Conservation (phyloP, 2,329 filamentous ascomycete genomes). For the Aspergillus chevalieri region DNA sequence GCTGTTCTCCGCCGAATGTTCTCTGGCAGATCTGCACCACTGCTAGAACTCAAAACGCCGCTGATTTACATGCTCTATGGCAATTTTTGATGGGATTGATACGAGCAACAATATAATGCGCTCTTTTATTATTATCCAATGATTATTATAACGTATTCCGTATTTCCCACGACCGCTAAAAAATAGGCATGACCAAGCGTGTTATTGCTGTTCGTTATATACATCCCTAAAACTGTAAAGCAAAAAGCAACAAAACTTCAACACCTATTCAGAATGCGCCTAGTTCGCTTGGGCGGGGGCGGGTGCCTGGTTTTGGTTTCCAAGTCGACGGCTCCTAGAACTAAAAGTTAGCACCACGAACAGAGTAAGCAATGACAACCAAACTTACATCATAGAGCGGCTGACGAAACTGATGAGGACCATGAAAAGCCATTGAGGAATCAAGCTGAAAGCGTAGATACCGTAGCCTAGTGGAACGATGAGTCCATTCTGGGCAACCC, state of each 20-base stretch:
- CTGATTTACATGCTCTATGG: conserved; percentile 3
- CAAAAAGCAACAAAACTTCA: conserved; percentile 7
- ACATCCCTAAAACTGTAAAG: conserved; percentile 20
- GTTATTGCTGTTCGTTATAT: conserved; percentile 23
- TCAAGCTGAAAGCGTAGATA: conserved; percentile 50
- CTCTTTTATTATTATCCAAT: too few relatives aligned
- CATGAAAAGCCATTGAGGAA: conserved; percentile 62
- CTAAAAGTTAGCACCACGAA: conserved; percentile 6
- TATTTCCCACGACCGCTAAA: neutral
- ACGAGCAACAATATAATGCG: too few relatives aligned
- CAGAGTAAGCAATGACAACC: neutral
- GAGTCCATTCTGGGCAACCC: conserved; percentile 48
- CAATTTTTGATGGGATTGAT: too few relatives aligned
- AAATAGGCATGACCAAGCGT: conserved; percentile 7
- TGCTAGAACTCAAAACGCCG: neutral
- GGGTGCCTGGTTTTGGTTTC: conserved; percentile 18
- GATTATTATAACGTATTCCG: too few relatives aligned
- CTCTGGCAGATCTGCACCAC: too few relatives aligned
- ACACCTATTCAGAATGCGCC: conserved; percentile 8
- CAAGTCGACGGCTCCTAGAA: conserved; percentile 23
- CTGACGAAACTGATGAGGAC: conserved; percentile 56
- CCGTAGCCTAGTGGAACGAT: conserved; percentile 51
- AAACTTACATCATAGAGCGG: conserved; percentile 55
- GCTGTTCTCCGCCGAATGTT: too few relatives aligned
- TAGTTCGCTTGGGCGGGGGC: conserved; percentile 15